These are phyloP conservation scores for Podaxis sp. DNA, from an alignment of 768 basidiomycete species.

Conservation along the genomic window DNA sequence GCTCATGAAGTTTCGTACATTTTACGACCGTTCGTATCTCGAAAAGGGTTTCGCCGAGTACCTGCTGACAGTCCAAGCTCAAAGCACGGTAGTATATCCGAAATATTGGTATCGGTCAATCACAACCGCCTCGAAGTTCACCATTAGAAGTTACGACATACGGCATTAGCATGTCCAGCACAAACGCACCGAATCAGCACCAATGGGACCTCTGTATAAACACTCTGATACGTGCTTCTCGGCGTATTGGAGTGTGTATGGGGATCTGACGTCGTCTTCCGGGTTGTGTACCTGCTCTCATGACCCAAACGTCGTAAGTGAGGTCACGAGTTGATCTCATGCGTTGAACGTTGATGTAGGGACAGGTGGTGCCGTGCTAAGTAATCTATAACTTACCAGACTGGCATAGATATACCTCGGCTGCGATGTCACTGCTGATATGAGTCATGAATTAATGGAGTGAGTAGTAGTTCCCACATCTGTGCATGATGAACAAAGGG, in stretches of 20 bases:
- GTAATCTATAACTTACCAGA: neutral
- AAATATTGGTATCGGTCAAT: neutral
- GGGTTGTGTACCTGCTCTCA: neutral
- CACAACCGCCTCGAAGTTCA: neutral
- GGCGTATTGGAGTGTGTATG: neutral
- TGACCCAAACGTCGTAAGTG: neutral
- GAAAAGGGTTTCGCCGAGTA: neutral
- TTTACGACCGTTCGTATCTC: neutral
- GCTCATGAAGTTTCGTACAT: too few relatives aligned
- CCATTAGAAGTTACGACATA: neutral
- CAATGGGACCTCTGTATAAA: neutral
- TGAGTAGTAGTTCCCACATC: neutral
- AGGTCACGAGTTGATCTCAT: conserved; percentile 2
- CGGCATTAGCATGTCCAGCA: neutral
- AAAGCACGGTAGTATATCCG: neutral
- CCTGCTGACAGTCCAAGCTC: neutral
- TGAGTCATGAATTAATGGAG: neutral
- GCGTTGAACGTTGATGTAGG: neutral
- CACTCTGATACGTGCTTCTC: conserved; percentile 2
- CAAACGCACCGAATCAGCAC: neutral
- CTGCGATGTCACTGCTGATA: neutral
- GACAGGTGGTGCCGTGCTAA: neutral
- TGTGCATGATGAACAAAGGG: neutral
- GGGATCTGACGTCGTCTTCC: neutral
- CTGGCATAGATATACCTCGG: neutral